Evolutionary conservation across 805 yeast genomes (phyloP).

Genomic region (Starmerella stellata): DNA sequence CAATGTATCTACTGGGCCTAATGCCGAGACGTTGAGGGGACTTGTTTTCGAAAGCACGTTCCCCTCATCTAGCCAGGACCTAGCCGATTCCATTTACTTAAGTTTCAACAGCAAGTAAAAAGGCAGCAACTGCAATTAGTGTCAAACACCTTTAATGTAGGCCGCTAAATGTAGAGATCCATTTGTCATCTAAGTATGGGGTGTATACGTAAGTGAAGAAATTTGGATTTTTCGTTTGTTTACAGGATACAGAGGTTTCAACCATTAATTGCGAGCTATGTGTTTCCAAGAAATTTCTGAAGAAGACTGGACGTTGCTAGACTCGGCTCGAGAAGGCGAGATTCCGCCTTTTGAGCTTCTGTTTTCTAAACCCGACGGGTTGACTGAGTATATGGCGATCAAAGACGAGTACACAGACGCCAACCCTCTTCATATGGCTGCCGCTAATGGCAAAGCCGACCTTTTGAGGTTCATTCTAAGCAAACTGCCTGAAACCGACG

Average conservation of each 20-base stretch:
- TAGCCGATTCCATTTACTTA: slow-evolving; percentile 6
- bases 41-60: not conserved
- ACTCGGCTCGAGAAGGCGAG: slow-evolving; percentile 69
- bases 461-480: slow-evolving; percentile 43
- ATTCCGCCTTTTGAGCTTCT: slow-evolving; percentile 52
- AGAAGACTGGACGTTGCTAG: slow-evolving; percentile 33
- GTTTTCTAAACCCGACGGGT: slow-evolving; percentile 30
- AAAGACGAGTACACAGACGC: slow-evolving; percentile 46
- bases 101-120: no score
- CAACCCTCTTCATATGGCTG: slow-evolving; percentile 85
- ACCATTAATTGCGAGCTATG: not conserved
- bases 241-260: no score
- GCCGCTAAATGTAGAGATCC: no score
- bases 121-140: no score
- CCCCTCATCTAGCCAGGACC: slow-evolving; percentile 7
- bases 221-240: no score
- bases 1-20: not conserved
- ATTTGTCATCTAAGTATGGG: no score
- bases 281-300: not conserved
- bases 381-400: slow-evolving; percentile 30
- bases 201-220: no score
- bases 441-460: slow-evolving; percentile 79
- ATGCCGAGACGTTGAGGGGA: not conserved
- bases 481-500: slow-evolving; percentile 24
- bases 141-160: no score